phyloP scores from a whole-genome alignment of 139 green algal species.

The Chlorella sp. region DNA sequence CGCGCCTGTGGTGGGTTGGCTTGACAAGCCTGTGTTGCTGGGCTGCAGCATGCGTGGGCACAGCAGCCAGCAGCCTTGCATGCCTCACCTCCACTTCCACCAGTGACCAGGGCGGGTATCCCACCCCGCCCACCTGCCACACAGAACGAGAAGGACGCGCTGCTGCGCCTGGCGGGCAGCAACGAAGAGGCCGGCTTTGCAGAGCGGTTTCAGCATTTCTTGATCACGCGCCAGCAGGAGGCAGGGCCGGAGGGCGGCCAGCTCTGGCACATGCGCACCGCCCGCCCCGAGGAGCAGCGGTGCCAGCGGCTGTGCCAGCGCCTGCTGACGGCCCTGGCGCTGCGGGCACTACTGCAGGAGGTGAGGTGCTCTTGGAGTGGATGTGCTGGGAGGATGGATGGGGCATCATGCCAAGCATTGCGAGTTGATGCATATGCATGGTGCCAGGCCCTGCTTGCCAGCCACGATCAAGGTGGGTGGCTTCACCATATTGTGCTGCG shows the following conservation, averaged over 20 bases:
- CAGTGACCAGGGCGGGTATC: no score
- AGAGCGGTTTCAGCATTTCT: not conserved
- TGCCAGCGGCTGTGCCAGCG: slow-evolving; percentile 4
- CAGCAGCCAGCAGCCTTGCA: not conserved
- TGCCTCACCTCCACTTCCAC: not conserved
- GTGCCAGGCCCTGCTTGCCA: no score
- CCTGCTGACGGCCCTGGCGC: not conserved
- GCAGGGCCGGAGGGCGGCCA: not conserved
- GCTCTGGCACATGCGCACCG: not conserved
- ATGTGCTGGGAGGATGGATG: no score
- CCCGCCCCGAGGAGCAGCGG: not conserved
- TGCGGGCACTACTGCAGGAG: slow-evolving; percentile 3
- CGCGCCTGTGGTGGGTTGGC: no score
- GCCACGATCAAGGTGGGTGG: not conserved
- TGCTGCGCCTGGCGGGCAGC: not conserved
- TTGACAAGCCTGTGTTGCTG: not conserved
- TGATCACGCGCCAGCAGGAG: not conserved
- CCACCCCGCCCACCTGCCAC: no score
- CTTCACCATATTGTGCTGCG: not conserved
- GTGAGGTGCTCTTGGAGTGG: not conserved
- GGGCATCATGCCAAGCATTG: no score
- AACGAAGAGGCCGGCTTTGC: not conserved
- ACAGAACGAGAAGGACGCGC: not conserved
- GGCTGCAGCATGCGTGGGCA: not conserved
- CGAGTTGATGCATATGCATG: no score